Evolutionary conservation across 768 basidiomycete species (phyloP), one percentile per base, ranked within the genome.

Genomic region (Boletales sp.): DNA sequence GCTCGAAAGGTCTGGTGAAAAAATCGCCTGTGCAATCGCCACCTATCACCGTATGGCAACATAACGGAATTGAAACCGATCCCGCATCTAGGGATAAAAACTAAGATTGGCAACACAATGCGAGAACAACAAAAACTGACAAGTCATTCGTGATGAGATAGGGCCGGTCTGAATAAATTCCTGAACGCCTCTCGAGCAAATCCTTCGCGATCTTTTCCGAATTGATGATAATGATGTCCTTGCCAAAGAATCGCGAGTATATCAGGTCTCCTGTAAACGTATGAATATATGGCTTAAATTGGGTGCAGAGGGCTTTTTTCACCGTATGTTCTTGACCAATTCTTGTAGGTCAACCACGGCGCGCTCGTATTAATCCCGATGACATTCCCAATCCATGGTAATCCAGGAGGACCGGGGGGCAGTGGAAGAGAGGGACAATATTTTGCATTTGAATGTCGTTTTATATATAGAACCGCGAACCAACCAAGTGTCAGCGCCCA

Each of bases 121-220:
- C 18, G 7, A 19, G 43, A 8, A 3, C 18, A 12, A 39, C 38
- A 19, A 12, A 28, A 11, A 38, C 55, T 41, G 17, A 66, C 57
- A 55, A 13, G 8, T 54, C 37, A 4, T 50, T 53, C 2, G 50
- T 60, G 18, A 58, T 45, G 21, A 63, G 38, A 6, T 8, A 49
- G 5, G 79, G 79, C n/a, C 81, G 69, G 57, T 76, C 49, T 1
- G 43, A 45, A 13, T 45, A 50, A 10, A 14, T 45, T 4, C 18
- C 10, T 13, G 49, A 45, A 13, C 44, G 49, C 12, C 34, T 44
- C 5, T 50, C 49, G 4, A 50, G 35, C 4, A 50, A 15, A 4
- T 50, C 41, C 4, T 32, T 34, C 4, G 35, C 49, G 2, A 44
- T 30, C 2, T 8, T 17, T 14, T 50, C 41, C 2, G 49, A 50